A percentile compares a stretch with the other conserved stretches of the same genome.
phyloP scores from a whole-genome alignment of 768 basidiomycete genomes.

The Amanita inopinata region DNA sequence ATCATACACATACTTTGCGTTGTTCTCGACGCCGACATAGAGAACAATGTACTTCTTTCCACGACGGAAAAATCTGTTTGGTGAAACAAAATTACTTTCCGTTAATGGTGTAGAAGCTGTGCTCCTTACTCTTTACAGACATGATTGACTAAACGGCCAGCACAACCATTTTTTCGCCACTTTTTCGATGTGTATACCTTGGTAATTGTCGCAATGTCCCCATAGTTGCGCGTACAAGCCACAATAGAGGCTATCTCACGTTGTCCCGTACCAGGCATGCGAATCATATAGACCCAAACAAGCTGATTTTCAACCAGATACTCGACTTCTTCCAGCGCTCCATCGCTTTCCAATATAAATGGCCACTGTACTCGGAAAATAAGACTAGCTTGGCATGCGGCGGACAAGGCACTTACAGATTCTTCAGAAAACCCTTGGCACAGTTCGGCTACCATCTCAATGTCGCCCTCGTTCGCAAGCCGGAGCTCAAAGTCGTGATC shows the following conservation, averaged over 20 bases:
- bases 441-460: slow-evolving; percentile 30
- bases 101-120: neutral
- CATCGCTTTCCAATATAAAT: slow-evolving; percentile 34
- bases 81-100: slow-evolving; percentile 12
- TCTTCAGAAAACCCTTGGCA: slow-evolving; percentile 48
- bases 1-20: slow-evolving; percentile 45
- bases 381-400: slow-evolving; percentile 1
- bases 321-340: slow-evolving; percentile 42
- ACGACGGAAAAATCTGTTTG: slow-evolving; percentile 13
- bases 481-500: slow-evolving; percentile 24
- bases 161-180: slow-evolving; percentile 47
- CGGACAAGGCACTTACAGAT: slow-evolving; percentile 34
- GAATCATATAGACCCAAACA: slow-evolving; percentile 55
- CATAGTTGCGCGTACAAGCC: slow-evolving; percentile 54
- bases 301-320: slow-evolving; percentile 34
- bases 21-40: slow-evolving; percentile 53
- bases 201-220: slow-evolving; percentile 50
- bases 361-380: slow-evolving; percentile 33
- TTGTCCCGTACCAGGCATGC: slow-evolving; percentile 13
- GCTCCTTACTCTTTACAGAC: slow-evolving; percentile 45
- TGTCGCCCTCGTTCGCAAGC: slow-evolving; percentile 30
- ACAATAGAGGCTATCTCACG: slow-evolving; percentile 52
- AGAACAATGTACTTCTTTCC: slow-evolving; percentile 44
- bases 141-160: slow-evolving; percentile 48
- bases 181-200: slow-evolving; percentile 57